Evolutionary conservation across 805 yeast species (phyloP).

Genomic region (Candida xiaguanensis): DNA sequence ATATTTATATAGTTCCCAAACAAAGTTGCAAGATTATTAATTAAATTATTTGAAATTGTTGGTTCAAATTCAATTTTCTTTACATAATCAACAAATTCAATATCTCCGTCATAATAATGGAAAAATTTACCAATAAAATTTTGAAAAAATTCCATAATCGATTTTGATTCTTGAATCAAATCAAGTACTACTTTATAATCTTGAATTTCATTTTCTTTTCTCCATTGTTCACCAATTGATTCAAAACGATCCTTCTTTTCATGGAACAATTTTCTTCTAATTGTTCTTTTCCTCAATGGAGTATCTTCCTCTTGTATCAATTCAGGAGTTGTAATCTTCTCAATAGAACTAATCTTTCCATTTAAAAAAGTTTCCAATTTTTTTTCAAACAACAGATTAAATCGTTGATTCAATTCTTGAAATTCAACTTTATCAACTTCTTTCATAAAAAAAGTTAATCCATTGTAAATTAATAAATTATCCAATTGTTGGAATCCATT

Average conservation of each 20-base stretch:
- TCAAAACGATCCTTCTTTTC: conserved; percentile 6
- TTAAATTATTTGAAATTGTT: conserved; percentile 40
- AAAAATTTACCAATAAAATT: conserved; percentile 39
- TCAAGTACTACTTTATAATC: conserved; percentile 33
- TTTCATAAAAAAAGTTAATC: conserved; percentile 47
- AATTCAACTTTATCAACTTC: conserved; percentile 50
- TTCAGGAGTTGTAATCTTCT: neutral
- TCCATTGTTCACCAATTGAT: conserved; percentile 3
- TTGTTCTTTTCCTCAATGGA: conserved; percentile 24
- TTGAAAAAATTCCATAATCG: conserved; percentile 34
- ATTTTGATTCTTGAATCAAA: conserved; percentile 32
- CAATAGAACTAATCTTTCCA: neutral
- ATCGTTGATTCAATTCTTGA: conserved; percentile 40
- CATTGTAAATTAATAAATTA: conserved; percentile 26
- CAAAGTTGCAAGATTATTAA: conserved; percentile 42
- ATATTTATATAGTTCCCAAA: conserved; percentile 41
- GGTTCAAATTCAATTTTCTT: conserved; percentile 32
- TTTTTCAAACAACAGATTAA: conserved; percentile 28
- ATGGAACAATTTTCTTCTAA: conserved; percentile 21
- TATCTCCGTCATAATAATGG: conserved; percentile 32
- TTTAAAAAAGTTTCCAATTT: conserved; percentile 23
- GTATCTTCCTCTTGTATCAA: conserved; percentile 4
- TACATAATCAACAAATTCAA: conserved; percentile 29
- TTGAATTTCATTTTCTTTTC: conserved; percentile 18
- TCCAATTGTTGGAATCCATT: conserved; percentile 19